These are phyloP conservation scores for Aspergillus incahuasiensis DNA, from an alignment of 495 filamentous ascomycete species.

Conservation along the genomic window DNA sequence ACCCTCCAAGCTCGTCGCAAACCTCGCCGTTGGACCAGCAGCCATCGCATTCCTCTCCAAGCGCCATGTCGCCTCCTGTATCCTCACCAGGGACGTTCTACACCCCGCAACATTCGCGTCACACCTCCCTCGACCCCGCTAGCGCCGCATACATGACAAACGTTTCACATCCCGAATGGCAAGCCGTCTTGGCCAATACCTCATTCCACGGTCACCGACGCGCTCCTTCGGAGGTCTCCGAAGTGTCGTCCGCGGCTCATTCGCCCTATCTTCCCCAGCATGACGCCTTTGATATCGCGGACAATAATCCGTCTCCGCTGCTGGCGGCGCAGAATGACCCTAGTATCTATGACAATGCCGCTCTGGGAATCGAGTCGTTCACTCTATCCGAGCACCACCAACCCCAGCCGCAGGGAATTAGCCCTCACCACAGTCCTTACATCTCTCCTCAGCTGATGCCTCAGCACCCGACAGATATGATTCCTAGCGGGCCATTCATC, in stretches of 20 bases:
- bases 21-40: slow-evolving; percentile 59
- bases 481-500: slow-evolving; percentile 47
- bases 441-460: slow-evolving; percentile 79
- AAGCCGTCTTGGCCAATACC: slow-evolving; percentile 54
- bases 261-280: slow-evolving; percentile 77
- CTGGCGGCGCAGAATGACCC: slow-evolving; percentile 67
- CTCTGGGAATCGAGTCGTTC: slow-evolving; percentile 69
- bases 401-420: slow-evolving; percentile 55
- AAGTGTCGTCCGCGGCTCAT: slow-evolving; percentile 74
- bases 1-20: slow-evolving; percentile 65
- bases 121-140: slow-evolving; percentile 75
- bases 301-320: slow-evolving; percentile 75
- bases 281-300: slow-evolving; percentile 71
- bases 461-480: slow-evolving; percentile 55
- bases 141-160: slow-evolving; percentile 65
- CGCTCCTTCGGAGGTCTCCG: slow-evolving; percentile 86
- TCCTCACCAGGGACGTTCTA: slow-evolving; percentile 50
- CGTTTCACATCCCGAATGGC: slow-evolving; percentile 54
- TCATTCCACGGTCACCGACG: slow-evolving; percentile 73
- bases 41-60: slow-evolving; percentile 41
- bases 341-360: slow-evolving; percentile 66
- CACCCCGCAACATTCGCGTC: slow-evolving; percentile 64
- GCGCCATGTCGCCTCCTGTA: slow-evolving; percentile 50
- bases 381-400: slow-evolving; percentile 70
- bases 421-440: slow-evolving; percentile 79